Conservation (phyloP, 2,329 filamentous ascomycete species). For the Colletotrichum nymphaeae region DNA sequence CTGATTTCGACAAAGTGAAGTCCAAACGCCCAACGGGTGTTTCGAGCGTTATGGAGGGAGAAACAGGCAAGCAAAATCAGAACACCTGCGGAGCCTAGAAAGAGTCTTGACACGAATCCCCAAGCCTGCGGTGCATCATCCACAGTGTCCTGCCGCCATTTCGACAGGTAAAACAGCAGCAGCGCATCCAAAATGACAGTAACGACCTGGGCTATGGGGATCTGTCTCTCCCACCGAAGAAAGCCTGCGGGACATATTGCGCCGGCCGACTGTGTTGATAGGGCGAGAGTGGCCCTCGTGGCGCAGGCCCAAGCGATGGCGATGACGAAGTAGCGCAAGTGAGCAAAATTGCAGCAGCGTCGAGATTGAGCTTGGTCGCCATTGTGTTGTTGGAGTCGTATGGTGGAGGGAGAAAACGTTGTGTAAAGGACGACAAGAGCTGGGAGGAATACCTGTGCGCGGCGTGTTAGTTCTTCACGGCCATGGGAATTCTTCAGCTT, state of each 20-base stretch:
- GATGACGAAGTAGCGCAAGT: constrained; percentile 38
- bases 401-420: constrained; percentile 36
- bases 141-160: constrained; percentile 40
- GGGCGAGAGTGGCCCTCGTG: constrained; percentile 41
- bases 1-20: constrained; percentile 42
- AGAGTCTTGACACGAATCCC: constrained; percentile 38
- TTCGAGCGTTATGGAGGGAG: constrained; percentile 42
- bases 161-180: constrained; percentile 42
- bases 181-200: constrained; percentile 44
- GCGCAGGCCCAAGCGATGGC: constrained; percentile 47
- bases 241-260: constrained; percentile 44
- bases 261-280: constrained; percentile 41
- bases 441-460: constrained; percentile 45
- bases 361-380: constrained; percentile 35
- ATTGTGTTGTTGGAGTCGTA: constrained; percentile 39
- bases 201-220: constrained; percentile 44
- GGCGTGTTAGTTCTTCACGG: background rate
- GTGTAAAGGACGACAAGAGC: constrained; percentile 41
- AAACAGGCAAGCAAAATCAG: constrained; percentile 42
- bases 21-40: constrained; percentile 45
- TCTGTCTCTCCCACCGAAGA: constrained; percentile 41
- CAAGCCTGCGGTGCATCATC: constrained; percentile 40
- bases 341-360: constrained; percentile 5
- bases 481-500: too few species aligned
- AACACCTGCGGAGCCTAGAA: constrained; percentile 39